Conservation (phyloP, 2,329 filamentous ascomycete genomes). For the Fusarium tjaetaba region DNA sequence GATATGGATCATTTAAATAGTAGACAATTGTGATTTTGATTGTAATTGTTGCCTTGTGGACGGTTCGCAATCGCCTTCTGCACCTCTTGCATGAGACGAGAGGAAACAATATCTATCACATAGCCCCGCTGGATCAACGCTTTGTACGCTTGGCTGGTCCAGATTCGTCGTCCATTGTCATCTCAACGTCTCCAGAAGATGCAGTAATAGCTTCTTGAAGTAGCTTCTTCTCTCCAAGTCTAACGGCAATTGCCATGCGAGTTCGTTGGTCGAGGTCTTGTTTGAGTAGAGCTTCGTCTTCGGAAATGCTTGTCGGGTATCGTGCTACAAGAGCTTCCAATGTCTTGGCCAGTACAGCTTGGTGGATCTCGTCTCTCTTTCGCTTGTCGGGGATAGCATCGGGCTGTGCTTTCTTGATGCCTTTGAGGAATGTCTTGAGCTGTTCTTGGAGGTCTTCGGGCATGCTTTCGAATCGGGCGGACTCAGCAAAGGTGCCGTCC, state of each 20-base stretch:
- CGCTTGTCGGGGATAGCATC: conserved; percentile 59
- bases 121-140: conserved; percentile 20
- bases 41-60: conserved; percentile 29
- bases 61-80: conserved; percentile 36
- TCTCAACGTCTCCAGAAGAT: conserved; percentile 43
- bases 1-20: conserved; percentile 30
- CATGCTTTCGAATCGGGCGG: conserved; percentile 53
- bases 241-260: conserved; percentile 73
- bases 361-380: conserved; percentile 58
- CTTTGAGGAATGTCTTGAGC: conserved; percentile 61
- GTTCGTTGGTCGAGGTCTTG: conserved; percentile 49
- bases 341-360: conserved; percentile 52
- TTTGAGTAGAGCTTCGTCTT: conserved; percentile 54
- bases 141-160: conserved; percentile 47
- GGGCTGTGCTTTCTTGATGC: conserved; percentile 56
- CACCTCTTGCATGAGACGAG: conserved; percentile 31
- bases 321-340: conserved; percentile 52
- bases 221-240: conserved; percentile 77
- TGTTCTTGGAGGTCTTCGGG: conserved; percentile 64
- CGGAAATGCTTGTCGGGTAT: conserved; percentile 54
- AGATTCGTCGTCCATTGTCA: conserved; percentile 38
- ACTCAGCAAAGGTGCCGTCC: conserved; percentile 55
- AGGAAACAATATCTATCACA: conserved; percentile 25
- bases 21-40: conserved; percentile 12
- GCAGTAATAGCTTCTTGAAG: conserved; percentile 62